Percentiles rank a stretch among this genome's conserved stretches.
phyloP scores from a whole-genome alignment of 345 rosid genomes.

The Combretum micranthum region DNA sequence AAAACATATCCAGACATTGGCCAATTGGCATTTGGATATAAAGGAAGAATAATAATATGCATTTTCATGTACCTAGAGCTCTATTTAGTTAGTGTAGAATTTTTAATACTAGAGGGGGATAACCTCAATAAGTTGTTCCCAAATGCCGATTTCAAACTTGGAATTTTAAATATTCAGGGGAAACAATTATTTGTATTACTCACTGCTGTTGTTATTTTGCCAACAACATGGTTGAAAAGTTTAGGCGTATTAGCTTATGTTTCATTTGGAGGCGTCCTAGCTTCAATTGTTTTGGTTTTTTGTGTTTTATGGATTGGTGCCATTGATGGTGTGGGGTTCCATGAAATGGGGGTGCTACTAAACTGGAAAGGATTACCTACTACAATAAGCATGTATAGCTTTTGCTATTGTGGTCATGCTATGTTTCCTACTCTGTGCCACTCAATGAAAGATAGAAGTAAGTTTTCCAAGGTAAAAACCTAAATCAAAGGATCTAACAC shows the following conservation, averaged over 20 bases:
- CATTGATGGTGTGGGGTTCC: conserved; percentile 48
- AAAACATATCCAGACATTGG: conserved; percentile 62
- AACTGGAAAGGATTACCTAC: conserved; percentile 52
- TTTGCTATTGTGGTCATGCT: conserved; percentile 61
- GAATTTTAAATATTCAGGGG: conserved; percentile 32
- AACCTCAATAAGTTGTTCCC: conserved; percentile 58
- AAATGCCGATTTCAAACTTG: conserved; percentile 22
- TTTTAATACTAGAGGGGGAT: conserved; percentile 61
- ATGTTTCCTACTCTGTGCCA: conserved; percentile 58
- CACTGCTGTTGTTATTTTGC: conserved; percentile 38
- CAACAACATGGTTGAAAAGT: conserved; percentile 66
- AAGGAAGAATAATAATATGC: conserved; percentile 47
- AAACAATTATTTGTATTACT: conserved; percentile 49
- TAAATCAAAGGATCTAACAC: too few relatives aligned
- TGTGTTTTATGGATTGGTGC: conserved; percentile 59
- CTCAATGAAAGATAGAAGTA: conserved; percentile 61
- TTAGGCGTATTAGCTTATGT: conserved; percentile 51
- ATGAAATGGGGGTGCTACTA: conserved; percentile 27
- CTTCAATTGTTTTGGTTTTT: conserved; percentile 34
- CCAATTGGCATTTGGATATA: conserved; percentile 43
- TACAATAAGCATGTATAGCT: conserved; percentile 40
- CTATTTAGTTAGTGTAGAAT: conserved; percentile 55
- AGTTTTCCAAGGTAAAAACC: conserved; percentile 48
- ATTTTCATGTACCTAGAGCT: conserved; percentile 51
- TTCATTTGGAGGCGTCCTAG: conserved; percentile 56